Percentiles rank a stretch among this genome's conserved stretches.
Conservation (phyloP, 164 flowering plant species). For the Echeveria elegans region DNA sequence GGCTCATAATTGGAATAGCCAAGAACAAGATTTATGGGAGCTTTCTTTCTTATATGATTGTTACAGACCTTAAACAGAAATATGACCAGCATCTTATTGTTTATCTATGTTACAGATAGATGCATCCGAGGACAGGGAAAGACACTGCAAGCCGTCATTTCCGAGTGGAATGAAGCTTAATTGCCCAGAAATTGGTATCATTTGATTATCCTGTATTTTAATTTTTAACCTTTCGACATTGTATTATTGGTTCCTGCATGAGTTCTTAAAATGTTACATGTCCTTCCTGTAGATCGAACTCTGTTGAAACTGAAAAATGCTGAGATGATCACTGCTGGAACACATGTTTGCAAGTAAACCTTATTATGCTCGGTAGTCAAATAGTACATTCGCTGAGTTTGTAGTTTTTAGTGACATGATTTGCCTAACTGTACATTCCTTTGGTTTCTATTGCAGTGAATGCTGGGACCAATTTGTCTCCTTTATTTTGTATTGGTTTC, state of each 20-base stretch:
- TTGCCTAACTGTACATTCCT: not conserved
- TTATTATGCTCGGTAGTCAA: not conserved
- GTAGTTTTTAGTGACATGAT: not conserved
- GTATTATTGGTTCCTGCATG: not conserved
- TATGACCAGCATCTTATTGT: constrained; percentile 5
- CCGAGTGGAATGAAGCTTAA: constrained; percentile 56
- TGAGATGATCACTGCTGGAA: constrained; percentile 51
- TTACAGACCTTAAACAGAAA: not conserved
- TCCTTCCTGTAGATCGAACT: constrained; percentile 43
- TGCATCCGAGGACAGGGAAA: constrained; percentile 59
- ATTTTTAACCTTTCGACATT: too few relatives aligned
- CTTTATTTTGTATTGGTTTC: constrained; percentile 79
- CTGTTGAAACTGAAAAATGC: constrained; percentile 63
- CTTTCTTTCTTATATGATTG: not conserved
- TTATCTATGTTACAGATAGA: constrained; percentile 59
- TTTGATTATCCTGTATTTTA: not conserved
- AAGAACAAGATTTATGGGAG: constrained; percentile 66
- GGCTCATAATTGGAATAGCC: constrained; percentile 58
- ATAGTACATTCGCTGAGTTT: not conserved
- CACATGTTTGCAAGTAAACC: constrained; percentile 65
- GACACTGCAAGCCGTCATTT: constrained; percentile 56
- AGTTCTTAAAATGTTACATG: not conserved
- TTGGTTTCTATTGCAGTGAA: constrained; percentile 31
- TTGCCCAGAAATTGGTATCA: constrained; percentile 64
- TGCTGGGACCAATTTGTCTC: constrained; percentile 72